A percentile compares a stretch with the other conserved stretches of the same genome.
Conservation (phyloP, 2,329 filamentous ascomycete species). For the Venturia carpophila region DNA sequence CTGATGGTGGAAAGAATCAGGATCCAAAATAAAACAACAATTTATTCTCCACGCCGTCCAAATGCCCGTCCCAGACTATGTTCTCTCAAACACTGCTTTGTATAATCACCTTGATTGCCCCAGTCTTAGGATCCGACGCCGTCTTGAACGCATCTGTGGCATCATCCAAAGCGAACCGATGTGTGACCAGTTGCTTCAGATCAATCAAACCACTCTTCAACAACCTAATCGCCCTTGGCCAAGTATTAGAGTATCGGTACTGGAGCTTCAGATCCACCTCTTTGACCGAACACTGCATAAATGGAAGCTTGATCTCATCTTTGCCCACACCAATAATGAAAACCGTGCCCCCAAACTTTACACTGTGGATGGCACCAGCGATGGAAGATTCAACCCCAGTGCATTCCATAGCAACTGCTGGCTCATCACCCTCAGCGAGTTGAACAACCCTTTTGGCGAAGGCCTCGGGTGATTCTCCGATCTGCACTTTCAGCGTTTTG, state of each 20-base stretch:
- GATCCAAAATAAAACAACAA: too few species aligned
- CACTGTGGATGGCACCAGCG: conserved; percentile 74
- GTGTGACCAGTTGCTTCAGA: conserved; percentile 74
- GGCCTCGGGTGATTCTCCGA: conserved; percentile 56
- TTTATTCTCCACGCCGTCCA: background rate
- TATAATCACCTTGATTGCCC: conserved; percentile 97
- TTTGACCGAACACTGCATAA: conserved; percentile 83
- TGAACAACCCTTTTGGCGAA: conserved; percentile 61
- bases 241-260: conserved; percentile 93
- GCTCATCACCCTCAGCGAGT: conserved; percentile 70
- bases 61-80: background rate
- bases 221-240: conserved; percentile 85
- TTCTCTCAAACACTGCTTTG: conserved; percentile 47
- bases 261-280: conserved; percentile 96
- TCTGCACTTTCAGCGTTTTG: conserved; percentile 70
- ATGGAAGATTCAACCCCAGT: conserved; percentile 91
- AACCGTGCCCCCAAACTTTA: conserved; percentile 93
- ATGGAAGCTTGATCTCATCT: conserved; percentile 91
- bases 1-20: too few species aligned
- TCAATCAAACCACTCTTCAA: conserved; percentile 79
- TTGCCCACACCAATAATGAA: conserved; percentile 94
- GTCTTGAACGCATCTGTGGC: conserved; percentile 85
- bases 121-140: conserved; percentile 77
- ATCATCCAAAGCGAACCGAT: conserved; percentile 78
- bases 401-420: conserved; percentile 78